Base-by-base conservation (phyloP, 495 filamentous ascomycete genomes). In the Penicillium goetzii region DNA sequence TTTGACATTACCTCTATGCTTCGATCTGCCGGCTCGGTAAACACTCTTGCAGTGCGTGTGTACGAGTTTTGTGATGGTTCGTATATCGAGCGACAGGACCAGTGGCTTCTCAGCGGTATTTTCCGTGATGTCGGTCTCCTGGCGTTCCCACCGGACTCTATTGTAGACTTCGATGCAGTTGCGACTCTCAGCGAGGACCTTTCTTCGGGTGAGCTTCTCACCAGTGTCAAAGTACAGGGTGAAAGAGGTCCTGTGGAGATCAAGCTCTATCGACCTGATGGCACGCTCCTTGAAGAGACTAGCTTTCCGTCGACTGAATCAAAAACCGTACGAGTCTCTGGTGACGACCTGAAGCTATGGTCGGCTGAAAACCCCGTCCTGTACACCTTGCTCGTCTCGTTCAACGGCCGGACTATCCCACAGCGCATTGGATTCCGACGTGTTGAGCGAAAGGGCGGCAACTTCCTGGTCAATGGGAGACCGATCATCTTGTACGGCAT, bases 101-200 rank as follows among this genome's bases (percentile, higher is more conserved):
- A 80, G 80, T 84, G 82, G 80, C 73, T 84, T 30, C 80, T 81
- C 4, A 79, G 79, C 79, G 64, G 89, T 10, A 91, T 91, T 57
- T 91, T 87, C 62, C 81, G 89, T 1, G 88, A 90, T 59, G 88
- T 91, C 6, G 78, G 81, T 28, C 79, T 91, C n/a, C 65, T 90
- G 41, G 76, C 76, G 0, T 84, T 90, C 54, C 84, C 83, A 1
- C 64, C 66, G 2, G 25, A 33, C n/a, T 45, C 62, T 1, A 15
- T 64, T 0, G 30, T 56, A 8, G 56, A 64, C 30, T 64, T 64
- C 19, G 51, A 55, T 15, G 60, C 51, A 11, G 58, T 64, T 5
- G 63, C 75, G 14, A 75, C 73, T 11, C 78, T 82, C 5, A 82
- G 89, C 41, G 81, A 89, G 56, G 85, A 90, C 58, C 80, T 86